Base-by-base conservation (phyloP, 2,329 filamentous ascomycete genomes). In the Ophiostoma fasciatum region DNA sequence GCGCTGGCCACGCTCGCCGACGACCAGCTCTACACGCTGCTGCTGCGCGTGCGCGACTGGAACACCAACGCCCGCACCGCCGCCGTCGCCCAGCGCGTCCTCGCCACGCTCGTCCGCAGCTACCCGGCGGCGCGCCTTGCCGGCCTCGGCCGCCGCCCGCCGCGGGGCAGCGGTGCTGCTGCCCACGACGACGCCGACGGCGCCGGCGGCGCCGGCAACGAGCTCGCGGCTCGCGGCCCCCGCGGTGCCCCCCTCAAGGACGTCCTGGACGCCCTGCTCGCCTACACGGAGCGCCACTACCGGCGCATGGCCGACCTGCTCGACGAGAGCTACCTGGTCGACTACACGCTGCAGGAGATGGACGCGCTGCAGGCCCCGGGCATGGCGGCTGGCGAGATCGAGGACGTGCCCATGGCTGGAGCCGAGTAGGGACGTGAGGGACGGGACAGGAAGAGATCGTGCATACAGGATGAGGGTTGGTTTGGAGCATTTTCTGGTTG, bases 301-400 rank as follows among this genome's bases (percentile, higher is more conserved):
- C 80, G 78, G 56, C 71, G 88, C 37, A 70, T 90, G 47, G 87
- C 94, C 54, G 88, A 93, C 51, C 61, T 94, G 48, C 74, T 87
- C 28, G 88, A 96, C 53, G 90, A 96, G 62, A 93, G 87, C 52
- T 96, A 87, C 58, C 59, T 98, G 49, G 72, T 96, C 28, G 84
- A 94, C 57, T 96, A 92, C 68, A 92, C 88, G 43, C 63, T 96
- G 43, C 71, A 78, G 50, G 82, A 94, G 61, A 96, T 96, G 87
- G 85, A 93, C 51, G 80, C 68, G 53, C 66, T 78, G 42, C 39
- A 40, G 36, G 64, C 63, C 28, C 66, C 30, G 10, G 30, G 22
- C 31, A 33, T 19, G 37, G 35, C 15, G 4, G n/a, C 4, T 10
- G 12, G 17, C 21, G 31, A 38, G 14, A 27, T 32, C 8, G 39